Evolutionary conservation across 2,329 filamentous ascomycete genomes (phyloP), one percentile per base, ranked within the genome.

Genomic region (Thelonectria olida): DNA sequence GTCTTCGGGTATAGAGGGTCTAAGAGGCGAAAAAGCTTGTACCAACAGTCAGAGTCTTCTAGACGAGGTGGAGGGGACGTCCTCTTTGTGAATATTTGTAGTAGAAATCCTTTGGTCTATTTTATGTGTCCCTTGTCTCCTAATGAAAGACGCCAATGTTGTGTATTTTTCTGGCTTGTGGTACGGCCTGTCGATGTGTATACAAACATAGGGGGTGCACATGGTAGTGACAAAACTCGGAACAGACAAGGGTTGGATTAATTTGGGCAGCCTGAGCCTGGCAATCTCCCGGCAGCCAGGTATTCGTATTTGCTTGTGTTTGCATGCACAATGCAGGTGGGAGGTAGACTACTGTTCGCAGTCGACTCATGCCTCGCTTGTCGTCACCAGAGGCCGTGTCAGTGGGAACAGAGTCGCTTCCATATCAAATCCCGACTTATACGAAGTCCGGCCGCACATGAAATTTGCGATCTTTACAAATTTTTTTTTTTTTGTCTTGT

Each of bases 1-100:
- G 95, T 72, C 87, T 99, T 76, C 92, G 90, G 79, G 93, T 97
- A 87, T 99, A 96, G 87, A 88, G 61, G 64, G 63, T 70, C 66
- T 64, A 68, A 68, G 65, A 64, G 70, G 70, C 68, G 70, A 62
- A 72, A 75, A 72, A 76, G 70, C 74, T 74, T 81, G 79, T 80
- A 80, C 69, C 77, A 81, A 80, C 75, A 81, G 73, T 78, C 69
- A 74, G 67, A 73, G 72, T 76, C 70, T 73, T 75, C 73, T 78
- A 79, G 78, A 78, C 69, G 69, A 69, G 70, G 72, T 68, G 74
- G 72, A 66, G 54, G 66, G 66, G 66, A 71, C 67, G 72, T 76
- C 71, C 74, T 76, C 71, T 75, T 76, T 80, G 78, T 81, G 76
- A 80, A 80, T 79, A 80, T 77, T 75, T 78, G 72, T 79, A 78